These are phyloP conservation scores for Annona squamosa DNA, from an alignment of 164 flowering plant genomes.

Conservation along the genomic window DNA sequence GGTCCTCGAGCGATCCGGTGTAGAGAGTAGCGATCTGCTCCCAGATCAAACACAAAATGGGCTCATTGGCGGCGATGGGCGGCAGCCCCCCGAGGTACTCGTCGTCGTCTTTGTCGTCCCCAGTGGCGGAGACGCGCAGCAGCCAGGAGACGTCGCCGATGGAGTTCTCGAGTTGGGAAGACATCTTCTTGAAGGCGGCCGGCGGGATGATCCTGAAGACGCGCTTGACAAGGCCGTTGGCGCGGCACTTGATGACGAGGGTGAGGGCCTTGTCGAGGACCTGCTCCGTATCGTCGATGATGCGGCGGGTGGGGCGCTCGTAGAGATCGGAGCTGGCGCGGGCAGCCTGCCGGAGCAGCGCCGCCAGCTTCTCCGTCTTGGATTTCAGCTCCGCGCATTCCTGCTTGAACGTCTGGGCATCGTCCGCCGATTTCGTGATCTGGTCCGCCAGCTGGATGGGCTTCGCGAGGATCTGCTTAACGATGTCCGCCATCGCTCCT, in stretches of 20 bases:
- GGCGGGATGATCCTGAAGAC: constrained; percentile 77
- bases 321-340: constrained; percentile 63
- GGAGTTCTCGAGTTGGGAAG: constrained; percentile 66
- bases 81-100: constrained; percentile 70
- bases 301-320: constrained; percentile 81
- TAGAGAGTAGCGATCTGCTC: constrained; percentile 71
- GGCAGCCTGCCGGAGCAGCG: constrained; percentile 70
- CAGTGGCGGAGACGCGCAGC: constrained; percentile 62
- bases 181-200: constrained; percentile 57
- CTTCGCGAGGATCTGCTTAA: constrained; percentile 54
- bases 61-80: constrained; percentile 86
- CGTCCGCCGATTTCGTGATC: constrained; percentile 56
- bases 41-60: constrained; percentile 83
- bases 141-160: constrained; percentile 88
- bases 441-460: constrained; percentile 73
- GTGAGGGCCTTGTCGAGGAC: constrained; percentile 62
- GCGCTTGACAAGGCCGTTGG: constrained; percentile 46
- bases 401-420: constrained; percentile 37
- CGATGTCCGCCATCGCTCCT: constrained; percentile 51
- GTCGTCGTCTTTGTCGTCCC: constrained; percentile 46
- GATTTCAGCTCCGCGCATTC: constrained; percentile 63
- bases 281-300: constrained; percentile 76
- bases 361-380: constrained; percentile 64
- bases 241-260: constrained; percentile 62
- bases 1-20: constrained; percentile 46